phyloP scores from a whole-genome alignment of 2,329 filamentous ascomycete species.

The Scorias spongiosa region DNA sequence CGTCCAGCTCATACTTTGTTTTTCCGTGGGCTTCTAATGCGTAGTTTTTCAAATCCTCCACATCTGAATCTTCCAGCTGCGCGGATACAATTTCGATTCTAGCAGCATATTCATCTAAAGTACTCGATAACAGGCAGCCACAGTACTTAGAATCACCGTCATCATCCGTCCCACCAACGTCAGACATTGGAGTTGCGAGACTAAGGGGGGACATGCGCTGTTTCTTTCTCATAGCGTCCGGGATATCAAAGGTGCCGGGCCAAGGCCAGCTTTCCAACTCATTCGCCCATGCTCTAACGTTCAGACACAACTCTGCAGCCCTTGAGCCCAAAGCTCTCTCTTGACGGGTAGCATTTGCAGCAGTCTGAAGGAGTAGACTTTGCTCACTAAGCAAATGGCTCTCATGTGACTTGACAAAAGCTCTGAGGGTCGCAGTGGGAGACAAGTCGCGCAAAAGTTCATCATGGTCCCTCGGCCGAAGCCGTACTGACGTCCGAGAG shows the following conservation, averaged over 20 bases:
- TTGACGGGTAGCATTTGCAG: conserved; percentile 45
- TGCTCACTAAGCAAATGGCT: conserved; percentile 13
- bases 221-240: conserved; percentile 15
- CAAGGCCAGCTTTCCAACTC: conserved; percentile 52
- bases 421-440: conserved; percentile 45
- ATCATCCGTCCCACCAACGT: conserved; percentile 4
- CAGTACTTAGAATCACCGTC: conserved; percentile 36
- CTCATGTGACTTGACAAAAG: conserved; percentile 35
- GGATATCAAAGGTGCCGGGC: conserved; percentile 34
- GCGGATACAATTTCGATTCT: conserved; percentile 59
- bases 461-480: conserved; percentile 14
- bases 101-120: conserved; percentile 53
- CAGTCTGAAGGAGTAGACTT: conserved; percentile 34
- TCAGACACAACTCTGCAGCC: conserved; percentile 54
- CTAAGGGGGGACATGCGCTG: conserved; percentile 11
- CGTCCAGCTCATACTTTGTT: conserved; percentile 48
- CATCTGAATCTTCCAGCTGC: conserved; percentile 52
- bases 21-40: conserved; percentile 66
- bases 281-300: conserved; percentile 58
- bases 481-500: conserved; percentile 16
- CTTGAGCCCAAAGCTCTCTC: conserved; percentile 59
- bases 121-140: conserved; percentile 52
- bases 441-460: conserved; percentile 44
- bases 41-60: conserved; percentile 81
- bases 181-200: conserved; percentile 1